Evolutionary conservation across 352 stramenopile genomes (phyloP).

Genomic region (Salisapilia sapeloensis): DNA sequence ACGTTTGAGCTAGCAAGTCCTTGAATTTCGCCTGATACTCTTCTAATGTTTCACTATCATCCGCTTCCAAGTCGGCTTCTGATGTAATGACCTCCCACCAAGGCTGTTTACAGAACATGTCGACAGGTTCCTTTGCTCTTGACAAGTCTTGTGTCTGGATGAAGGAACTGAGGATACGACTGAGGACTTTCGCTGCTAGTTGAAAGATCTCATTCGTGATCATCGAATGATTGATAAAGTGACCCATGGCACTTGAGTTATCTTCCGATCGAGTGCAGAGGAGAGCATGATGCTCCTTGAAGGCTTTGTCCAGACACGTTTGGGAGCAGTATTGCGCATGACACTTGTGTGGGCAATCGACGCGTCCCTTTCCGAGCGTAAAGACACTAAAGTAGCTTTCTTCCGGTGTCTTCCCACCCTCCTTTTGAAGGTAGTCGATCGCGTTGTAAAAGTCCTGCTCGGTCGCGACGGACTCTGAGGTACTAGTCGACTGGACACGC

Average conservation of each 20-base stretch:
- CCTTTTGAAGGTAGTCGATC: conserved; percentile 42
- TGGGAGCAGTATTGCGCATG: conserved; percentile 77
- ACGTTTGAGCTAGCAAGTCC: conserved; percentile 31
- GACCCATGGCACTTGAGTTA: conserved; percentile 50
- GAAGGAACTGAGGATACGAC: conserved; percentile 43
- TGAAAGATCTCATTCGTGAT: conserved; percentile 91
- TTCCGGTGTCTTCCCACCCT: conserved; percentile 36
- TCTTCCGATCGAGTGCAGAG: conserved; percentile 38
- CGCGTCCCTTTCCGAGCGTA: conserved; percentile 25
- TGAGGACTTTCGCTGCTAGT: conserved; percentile 77
- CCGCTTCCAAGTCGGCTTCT: conserved; percentile 37
- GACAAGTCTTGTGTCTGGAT: conserved; percentile 33
- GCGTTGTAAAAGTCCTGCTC: conserved; percentile 32
- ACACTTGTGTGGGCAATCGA: conserved; percentile 29
- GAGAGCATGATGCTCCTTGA: conserved; percentile 56
- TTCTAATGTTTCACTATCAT: conserved; percentile 44
- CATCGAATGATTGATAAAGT: conserved; percentile 60
- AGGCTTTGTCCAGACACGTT: conserved; percentile 47
- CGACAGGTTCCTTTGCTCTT: conserved; percentile 34
- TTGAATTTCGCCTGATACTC: conserved; percentile 52
- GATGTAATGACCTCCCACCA: conserved; percentile 84
- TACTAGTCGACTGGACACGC: conserved; percentile 18
- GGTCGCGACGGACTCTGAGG: conserved; percentile 17
- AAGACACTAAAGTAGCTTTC: conserved; percentile 66
- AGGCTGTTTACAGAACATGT: conserved; percentile 80